phyloP scores from a whole-genome alignment of 768 basidiomycete species.

The Boletus vermiculosoides region DNA sequence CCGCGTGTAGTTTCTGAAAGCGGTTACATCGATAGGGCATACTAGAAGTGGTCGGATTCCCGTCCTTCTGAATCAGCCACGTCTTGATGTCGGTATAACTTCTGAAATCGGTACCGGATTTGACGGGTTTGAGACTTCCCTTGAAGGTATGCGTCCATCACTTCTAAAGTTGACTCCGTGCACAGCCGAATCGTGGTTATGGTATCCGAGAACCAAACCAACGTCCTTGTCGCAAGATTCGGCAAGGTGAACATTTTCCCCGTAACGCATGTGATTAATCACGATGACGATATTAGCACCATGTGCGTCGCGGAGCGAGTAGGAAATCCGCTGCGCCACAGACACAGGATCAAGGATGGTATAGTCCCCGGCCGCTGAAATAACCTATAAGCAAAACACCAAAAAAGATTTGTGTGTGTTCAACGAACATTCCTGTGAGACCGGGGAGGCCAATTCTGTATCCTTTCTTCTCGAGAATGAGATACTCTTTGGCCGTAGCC shows the following conservation, averaged over 20 bases:
- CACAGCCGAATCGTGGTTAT: conserved; percentile 14
- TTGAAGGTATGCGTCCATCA: conserved; percentile 1
- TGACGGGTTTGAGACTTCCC: conserved; percentile 6
- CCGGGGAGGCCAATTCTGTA: conserved; percentile 8
- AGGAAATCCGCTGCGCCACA: conserved; percentile 7
- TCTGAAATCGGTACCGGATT: conserved; percentile 7
- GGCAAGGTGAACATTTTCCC: conserved; percentile 5
- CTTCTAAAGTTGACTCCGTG: background rate
- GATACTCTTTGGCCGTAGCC: conserved; percentile 6
- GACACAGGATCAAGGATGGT: conserved; percentile 7
- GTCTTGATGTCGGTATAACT: conserved; percentile 5
- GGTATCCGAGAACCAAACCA: conserved; percentile 9
- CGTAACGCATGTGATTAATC: conserved; percentile 15
- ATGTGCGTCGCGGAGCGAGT: background rate
- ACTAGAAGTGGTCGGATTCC: too few relatives aligned
- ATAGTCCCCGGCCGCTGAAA: conserved; percentile 5
- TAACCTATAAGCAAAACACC: background rate
- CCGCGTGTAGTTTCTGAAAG: background rate
- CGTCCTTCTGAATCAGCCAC: background rate
- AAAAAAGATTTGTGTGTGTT: background rate
- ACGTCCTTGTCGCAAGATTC: background rate
- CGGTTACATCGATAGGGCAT: background rate
- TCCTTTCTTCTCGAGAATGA: conserved; percentile 5
- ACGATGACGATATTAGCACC: conserved; percentile 4
- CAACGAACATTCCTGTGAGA: conserved; percentile 11